A percentile compares a stretch with the other conserved stretches of the same genome.
These are phyloP conservation scores for Trametes cubensis DNA, from an alignment of 768 basidiomycete genomes.

Conservation along the genomic window DNA sequence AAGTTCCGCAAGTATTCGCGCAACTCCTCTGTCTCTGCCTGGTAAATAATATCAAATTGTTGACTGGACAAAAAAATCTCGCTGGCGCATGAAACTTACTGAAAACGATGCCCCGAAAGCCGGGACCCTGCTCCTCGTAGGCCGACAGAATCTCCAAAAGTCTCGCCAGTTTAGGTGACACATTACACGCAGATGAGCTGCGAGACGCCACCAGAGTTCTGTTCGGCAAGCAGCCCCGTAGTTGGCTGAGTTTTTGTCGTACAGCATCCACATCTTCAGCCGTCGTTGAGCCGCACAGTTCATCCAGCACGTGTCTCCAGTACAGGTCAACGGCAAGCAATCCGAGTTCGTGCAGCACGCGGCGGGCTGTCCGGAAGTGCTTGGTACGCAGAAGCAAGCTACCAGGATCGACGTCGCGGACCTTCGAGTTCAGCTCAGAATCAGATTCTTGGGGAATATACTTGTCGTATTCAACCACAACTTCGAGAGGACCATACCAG, in stretches of 20 bases:
- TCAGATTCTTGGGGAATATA: constrained; percentile 36
- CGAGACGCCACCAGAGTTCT: constrained; percentile 63
- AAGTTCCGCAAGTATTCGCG: constrained; percentile 46
- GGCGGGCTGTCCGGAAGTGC: constrained; percentile 50
- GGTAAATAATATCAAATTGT: background rate
- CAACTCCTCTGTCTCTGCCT: constrained; percentile 60
- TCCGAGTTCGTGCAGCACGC: constrained; percentile 58
- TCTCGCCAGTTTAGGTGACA: constrained; percentile 66
- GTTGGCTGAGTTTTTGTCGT: background rate
- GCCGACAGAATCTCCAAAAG: constrained; percentile 62
- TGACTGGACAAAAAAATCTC: background rate
- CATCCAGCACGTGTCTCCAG: constrained; percentile 58
- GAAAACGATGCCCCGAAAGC: constrained; percentile 66
- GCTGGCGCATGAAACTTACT: constrained; percentile 44
- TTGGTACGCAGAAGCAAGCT: constrained; percentile 43
- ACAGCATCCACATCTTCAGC: constrained; percentile 27
- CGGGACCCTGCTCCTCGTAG: constrained; percentile 53
- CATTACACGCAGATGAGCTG: constrained; percentile 62
- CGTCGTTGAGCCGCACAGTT: constrained; percentile 40
- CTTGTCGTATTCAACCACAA: constrained; percentile 56
- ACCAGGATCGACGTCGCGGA: constrained; percentile 47
- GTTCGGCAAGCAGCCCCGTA: constrained; percentile 58
- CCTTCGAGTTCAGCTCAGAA: constrained; percentile 48
- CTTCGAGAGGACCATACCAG: constrained; percentile 15
- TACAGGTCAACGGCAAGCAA: constrained; percentile 69